phyloP scores from a whole-genome alignment of 139 green algal species.

The Ettlia oleoabundans region DNA sequence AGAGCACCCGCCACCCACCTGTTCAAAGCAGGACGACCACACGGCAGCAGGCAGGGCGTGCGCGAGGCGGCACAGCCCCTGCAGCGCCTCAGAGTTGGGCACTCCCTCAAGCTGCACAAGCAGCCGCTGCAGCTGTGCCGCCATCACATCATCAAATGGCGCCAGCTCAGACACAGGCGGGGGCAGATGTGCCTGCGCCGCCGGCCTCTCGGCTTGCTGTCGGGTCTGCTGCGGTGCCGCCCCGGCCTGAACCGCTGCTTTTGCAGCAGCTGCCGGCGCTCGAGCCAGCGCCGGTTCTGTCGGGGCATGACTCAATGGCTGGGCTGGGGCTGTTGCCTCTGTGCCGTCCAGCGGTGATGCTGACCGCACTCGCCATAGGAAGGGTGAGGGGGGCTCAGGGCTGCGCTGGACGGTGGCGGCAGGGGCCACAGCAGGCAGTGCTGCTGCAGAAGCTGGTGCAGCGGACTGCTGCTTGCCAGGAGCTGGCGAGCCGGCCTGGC shows the following conservation, averaged over 20 bases:
- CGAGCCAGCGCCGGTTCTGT: not conserved
- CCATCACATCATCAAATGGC: slow-evolving; percentile 24
- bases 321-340: not conserved
- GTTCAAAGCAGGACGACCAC: slow-evolving; percentile 48
- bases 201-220: too few relatives aligned
- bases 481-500: slow-evolving; percentile 4
- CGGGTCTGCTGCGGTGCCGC: not conserved
- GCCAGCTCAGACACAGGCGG: not conserved
- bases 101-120: slow-evolving; percentile 38
- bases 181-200: not conserved
- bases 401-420: not conserved
- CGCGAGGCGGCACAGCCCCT: slow-evolving; percentile 43
- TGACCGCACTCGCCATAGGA: slow-evolving; percentile 19
- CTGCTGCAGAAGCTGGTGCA: not conserved
- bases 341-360: too few relatives aligned
- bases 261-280: not conserved
- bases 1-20: slow-evolving; percentile 36
- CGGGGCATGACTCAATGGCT: not conserved
- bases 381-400: slow-evolving; percentile 8
- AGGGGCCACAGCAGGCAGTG: not conserved
- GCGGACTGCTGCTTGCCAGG: not conserved
- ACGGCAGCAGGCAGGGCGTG: slow-evolving; percentile 30
- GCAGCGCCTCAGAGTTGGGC: slow-evolving; percentile 38
- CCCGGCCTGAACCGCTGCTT: not conserved
- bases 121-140: slow-evolving; percentile 39